Percentiles rank a stretch among this genome's conserved stretches.
These are phyloP conservation scores for Saccharomyces paradoxus DNA, from an alignment of 805 yeast species.

Conservation along the genomic window DNA sequence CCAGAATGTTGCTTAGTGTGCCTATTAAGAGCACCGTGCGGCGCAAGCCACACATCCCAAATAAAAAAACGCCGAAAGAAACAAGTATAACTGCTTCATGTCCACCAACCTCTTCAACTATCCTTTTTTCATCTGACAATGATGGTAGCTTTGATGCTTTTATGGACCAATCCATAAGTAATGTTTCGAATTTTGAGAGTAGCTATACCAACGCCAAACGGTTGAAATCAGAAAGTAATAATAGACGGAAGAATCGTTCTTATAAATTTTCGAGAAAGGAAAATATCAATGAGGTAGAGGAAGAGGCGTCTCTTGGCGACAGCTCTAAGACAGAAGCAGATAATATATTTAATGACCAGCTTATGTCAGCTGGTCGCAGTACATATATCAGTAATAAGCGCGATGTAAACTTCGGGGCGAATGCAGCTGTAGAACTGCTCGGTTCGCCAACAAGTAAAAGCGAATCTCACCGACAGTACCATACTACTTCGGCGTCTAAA, in stretches of 20 bases:
- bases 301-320: not conserved
- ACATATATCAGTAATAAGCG: not conserved
- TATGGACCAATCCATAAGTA: conserved; percentile 34
- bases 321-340: not conserved
- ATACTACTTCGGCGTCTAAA: not conserved
- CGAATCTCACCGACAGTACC: not conserved
- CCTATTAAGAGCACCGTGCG: not conserved
- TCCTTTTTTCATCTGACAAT: not conserved
- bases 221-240: conserved; percentile 10
- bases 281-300: not conserved
- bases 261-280: conserved; percentile 6
- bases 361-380: not conserved
- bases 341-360: not conserved
- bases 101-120: not conserved
- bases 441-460: not conserved
- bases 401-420: not conserved
- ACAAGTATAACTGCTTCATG: not conserved
- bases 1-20: not conserved
- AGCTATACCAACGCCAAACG: conserved; percentile 13
- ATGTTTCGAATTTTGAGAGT: conserved; percentile 30
- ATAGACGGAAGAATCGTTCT: conserved; percentile 16
- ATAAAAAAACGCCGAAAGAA: not conserved
- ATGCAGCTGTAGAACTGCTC: not conserved
- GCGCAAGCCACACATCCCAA: not conserved
- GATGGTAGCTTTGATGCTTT: conserved; percentile 13